These are phyloP conservation scores for Colletotrichum sp. DNA, from an alignment of 2,329 filamentous ascomycete species.

Conservation along the genomic window DNA sequence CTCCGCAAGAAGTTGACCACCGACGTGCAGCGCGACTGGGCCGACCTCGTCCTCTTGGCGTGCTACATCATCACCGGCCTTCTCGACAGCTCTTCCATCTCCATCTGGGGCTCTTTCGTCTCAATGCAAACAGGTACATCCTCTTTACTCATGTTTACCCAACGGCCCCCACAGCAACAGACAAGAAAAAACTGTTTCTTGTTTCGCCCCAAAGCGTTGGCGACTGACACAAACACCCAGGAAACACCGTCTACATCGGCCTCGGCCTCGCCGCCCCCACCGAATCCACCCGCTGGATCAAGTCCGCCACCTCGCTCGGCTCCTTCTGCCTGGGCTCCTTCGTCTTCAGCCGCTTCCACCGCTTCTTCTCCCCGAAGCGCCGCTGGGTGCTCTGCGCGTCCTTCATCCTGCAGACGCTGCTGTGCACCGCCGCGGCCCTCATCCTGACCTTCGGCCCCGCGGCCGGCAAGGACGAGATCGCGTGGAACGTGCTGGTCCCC, in stretches of 20 bases:
- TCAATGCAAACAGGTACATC: conserved; percentile 78
- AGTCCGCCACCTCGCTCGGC: conserved; percentile 72
- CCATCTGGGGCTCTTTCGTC: conserved; percentile 80
- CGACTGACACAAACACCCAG: conserved; percentile 32
- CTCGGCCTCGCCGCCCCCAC: conserved; percentile 69
- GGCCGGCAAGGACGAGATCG: conserved; percentile 45
- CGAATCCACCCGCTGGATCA: conserved; percentile 67
- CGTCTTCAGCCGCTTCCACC: conserved; percentile 73
- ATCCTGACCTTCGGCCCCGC: conserved; percentile 42
- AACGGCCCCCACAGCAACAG: neutral
- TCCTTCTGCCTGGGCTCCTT: conserved; percentile 77
- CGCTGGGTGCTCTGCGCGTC: conserved; percentile 70
- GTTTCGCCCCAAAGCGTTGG: neutral
- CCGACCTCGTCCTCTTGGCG: conserved; percentile 71
- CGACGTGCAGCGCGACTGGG: conserved; percentile 65
- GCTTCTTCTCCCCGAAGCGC: conserved; percentile 62
- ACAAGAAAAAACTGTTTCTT: neutral
- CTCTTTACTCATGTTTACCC: neutral
- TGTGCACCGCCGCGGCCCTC: conserved; percentile 56
- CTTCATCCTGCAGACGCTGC: conserved; percentile 55
- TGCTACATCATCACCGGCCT: conserved; percentile 82
- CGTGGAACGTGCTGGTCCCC: conserved; percentile 68
- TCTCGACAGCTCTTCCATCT: conserved; percentile 77
- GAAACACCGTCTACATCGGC: conserved; percentile 81
- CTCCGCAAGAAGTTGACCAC: conserved; percentile 36